Evolutionary conservation across 768 basidiomycete genomes (phyloP).

Genomic region (Lentinula edodes): DNA sequence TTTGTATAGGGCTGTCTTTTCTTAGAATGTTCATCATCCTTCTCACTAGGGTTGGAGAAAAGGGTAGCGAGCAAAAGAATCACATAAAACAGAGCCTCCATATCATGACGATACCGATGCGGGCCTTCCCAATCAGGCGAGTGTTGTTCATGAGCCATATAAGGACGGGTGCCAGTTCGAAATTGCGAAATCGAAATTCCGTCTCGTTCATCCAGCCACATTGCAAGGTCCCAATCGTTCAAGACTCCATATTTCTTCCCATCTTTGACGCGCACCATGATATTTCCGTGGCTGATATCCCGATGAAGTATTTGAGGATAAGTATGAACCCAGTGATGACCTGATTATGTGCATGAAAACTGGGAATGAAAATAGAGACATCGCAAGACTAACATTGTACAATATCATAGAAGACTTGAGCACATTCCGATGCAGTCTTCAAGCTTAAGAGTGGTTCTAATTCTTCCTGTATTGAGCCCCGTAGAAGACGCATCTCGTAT

Average conservation of each 20-base stretch:
- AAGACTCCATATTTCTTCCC: background rate
- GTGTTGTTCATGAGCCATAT: background rate
- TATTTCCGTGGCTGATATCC: background rate
- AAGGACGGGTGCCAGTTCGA: background rate
- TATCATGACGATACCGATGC: background rate
- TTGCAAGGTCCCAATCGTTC: slow-evolving; percentile 1
- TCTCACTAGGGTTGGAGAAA: background rate
- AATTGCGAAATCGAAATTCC: background rate
- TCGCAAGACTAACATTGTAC: background rate
- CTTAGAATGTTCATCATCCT: too few species aligned
- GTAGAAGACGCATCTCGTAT: background rate
- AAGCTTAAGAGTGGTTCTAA: background rate
- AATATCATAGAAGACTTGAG: background rate
- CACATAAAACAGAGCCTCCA: background rate
- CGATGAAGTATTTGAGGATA: background rate
- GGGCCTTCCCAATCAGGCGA: background rate
- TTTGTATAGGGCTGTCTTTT: too few species aligned
- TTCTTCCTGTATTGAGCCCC: background rate
- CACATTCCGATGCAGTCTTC: background rate
- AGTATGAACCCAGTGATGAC: background rate
- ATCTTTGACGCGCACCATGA: background rate
- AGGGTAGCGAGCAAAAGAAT: background rate
- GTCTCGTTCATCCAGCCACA: too few species aligned
- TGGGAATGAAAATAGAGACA: background rate
- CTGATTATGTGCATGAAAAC: background rate